Base-by-base conservation (phyloP, 2,329 filamentous ascomycete genomes). In the Aspergillus cejpii region DNA sequence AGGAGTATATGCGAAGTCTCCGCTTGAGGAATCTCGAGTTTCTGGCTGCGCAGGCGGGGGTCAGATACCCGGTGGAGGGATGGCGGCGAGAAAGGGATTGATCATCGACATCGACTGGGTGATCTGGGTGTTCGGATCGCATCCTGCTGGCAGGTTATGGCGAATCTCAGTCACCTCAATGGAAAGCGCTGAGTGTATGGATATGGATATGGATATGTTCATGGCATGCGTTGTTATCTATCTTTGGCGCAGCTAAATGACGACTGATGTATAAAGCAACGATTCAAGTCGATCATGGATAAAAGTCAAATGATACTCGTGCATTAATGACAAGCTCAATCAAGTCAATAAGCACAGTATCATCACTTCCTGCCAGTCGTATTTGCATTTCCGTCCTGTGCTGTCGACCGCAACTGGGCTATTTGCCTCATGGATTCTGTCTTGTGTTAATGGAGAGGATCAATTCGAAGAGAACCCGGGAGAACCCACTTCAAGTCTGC, bases 321-420 rank as follows among this genome's bases (percentile, higher is more conserved):
- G 29, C 15, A 33, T 10, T 3, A 33, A 10, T 8, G 8, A 17
- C 8, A 20, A 14, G 11, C 31, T 17, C 17, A 15, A 8, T 15
- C 14, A 19, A 38, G 12, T 39, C 39, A 28, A 49, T 41, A 11
- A 43, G 43, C 19, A 43, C 43, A 37, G 28, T 28, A 10, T 49
- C 47, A 36, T 49, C 39, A 21, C 24, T 28, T 20, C 1, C 7
- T n/a, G 1, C 10, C 23, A 5, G 24, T 27, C 2, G 17, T 66
- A 67, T 17, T 65, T 61, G 44, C 64, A 67, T 24, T 56, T 59
- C 38, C 58, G 59, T 34, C 58, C 57, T 15, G 59, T 61, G 21
- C 54, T 60, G 8, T 37, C 58, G 56, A 1, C 56, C 15, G 45
- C 64, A 67, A 12, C 41, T 45, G 5, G 62, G 64, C 37, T 60